Percentiles rank a stretch among this genome's conserved stretches.
phyloP scores from a whole-genome alignment of 306 rosid genomes.

The Ochetophila trinervis region DNA sequence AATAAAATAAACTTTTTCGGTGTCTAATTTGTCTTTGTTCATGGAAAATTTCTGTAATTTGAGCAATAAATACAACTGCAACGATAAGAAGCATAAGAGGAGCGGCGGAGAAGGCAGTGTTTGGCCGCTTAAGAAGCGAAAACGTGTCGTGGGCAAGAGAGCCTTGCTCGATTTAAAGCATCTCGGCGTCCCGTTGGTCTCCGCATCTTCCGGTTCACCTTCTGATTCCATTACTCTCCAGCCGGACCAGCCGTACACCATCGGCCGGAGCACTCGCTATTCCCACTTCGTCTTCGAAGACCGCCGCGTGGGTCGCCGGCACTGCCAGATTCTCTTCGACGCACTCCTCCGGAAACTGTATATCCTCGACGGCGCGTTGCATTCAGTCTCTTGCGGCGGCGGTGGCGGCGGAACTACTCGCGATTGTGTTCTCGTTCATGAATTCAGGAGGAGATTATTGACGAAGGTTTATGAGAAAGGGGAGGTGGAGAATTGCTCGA shows the following conservation, averaged over 20 bases:
- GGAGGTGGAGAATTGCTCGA: not conserved
- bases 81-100: not conserved
- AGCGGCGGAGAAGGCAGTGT: not conserved
- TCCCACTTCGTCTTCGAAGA: slow-evolving; percentile 50
- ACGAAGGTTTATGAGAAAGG: not conserved
- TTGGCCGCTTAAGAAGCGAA: not conserved
- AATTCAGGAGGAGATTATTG: slow-evolving; percentile 36
- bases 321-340: slow-evolving; percentile 61
- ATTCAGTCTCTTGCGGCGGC: too few relatives aligned
- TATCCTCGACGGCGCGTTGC: slow-evolving; percentile 37
- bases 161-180: slow-evolving; percentile 34
- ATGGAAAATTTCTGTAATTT: not conserved
- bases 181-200: slow-evolving; percentile 42
- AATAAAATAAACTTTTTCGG: too few relatives aligned
- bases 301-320: slow-evolving; percentile 58
- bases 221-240: slow-evolving; percentile 34
- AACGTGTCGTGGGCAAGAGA: not conserved
- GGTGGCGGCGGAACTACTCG: too few relatives aligned
- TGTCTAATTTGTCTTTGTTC: too few relatives aligned
- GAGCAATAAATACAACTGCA: not conserved
- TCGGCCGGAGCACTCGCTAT: slow-evolving; percentile 44
- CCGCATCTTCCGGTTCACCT: slow-evolving; percentile 19
- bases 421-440: slow-evolving; percentile 15
- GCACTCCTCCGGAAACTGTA: slow-evolving; percentile 47
- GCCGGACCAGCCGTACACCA: slow-evolving; percentile 43